phyloP scores from a whole-genome alignment of 164 flowering plant genomes.

The Vitis riparia region DNA sequence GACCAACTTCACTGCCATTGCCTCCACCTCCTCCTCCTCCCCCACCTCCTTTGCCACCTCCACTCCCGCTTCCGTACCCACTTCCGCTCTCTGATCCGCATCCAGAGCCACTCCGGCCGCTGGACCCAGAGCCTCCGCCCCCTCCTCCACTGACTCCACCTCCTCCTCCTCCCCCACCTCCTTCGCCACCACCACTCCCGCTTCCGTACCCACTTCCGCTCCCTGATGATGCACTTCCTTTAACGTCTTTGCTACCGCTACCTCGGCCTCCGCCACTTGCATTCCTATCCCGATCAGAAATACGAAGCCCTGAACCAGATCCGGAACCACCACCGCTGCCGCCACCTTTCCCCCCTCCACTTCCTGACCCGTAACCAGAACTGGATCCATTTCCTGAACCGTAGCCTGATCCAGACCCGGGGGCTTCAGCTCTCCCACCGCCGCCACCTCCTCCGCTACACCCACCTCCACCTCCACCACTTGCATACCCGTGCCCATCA shows the following conservation, averaged over 20 bases:
- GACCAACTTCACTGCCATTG: no score
- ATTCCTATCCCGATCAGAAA: slow-evolving; percentile 5
- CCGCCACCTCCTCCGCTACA: slow-evolving; percentile 22
- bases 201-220: slow-evolving; percentile 2
- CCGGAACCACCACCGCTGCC: slow-evolving; percentile 20
- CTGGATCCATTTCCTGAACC: slow-evolving; percentile 26
- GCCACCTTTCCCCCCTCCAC: slow-evolving; percentile 13
- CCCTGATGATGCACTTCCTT: slow-evolving; percentile 3
- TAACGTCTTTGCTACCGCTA: neutral
- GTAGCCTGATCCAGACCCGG: slow-evolving; percentile 1
- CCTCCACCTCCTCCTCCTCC: slow-evolving; percentile 6
- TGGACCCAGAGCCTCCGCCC: slow-evolving; percentile 9
- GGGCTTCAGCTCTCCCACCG: slow-evolving; percentile 1
- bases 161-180: neutral
- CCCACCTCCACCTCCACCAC: slow-evolving; percentile 8
- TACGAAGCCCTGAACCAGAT: slow-evolving; percentile 14
- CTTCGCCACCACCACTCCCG: no score
- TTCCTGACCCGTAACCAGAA: slow-evolving; percentile 17
- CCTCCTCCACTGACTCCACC: slow-evolving; percentile 19
- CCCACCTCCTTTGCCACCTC: neutral
- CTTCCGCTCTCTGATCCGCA: neutral
- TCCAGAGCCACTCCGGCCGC: slow-evolving; percentile 3
- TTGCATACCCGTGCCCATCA: slow-evolving; percentile 11
- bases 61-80: neutral
- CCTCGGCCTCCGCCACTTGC: slow-evolving; percentile 9